Evolutionary conservation across 2,329 filamentous ascomycete genomes (phyloP).

Genomic region (Scolecobasidium constrictum): DNA sequence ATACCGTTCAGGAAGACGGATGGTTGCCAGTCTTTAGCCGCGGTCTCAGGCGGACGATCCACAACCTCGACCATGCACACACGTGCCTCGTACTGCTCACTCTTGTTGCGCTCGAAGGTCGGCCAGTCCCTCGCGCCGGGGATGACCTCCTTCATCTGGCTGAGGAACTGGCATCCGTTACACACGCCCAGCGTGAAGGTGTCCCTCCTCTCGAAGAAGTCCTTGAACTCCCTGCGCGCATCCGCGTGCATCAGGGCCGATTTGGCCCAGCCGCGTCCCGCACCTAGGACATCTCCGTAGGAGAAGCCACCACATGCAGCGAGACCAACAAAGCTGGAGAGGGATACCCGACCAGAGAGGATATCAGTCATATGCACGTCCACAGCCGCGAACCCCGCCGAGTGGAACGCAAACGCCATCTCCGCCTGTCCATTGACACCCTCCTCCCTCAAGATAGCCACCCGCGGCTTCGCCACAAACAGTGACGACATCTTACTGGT

Average conservation of each 20-base stretch:
- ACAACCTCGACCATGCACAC: constrained; percentile 75
- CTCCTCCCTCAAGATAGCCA: constrained; percentile 90
- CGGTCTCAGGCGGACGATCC: constrained; percentile 39
- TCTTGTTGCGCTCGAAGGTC: constrained; percentile 72
- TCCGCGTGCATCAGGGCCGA: constrained; percentile 75
- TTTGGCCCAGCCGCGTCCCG: constrained; percentile 95
- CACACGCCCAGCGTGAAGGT: constrained; percentile 92
- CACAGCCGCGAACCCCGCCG: constrained; percentile 80
- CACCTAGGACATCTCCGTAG: constrained; percentile 83
- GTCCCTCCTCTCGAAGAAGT: constrained; percentile 78
- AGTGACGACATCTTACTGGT: constrained; percentile 49
- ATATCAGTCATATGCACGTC: constrained; percentile 96
- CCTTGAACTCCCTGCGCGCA: constrained; percentile 65
- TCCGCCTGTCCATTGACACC: constrained; percentile 95
- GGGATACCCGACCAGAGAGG: constrained; percentile 66
- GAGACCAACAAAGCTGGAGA: constrained; percentile 74
- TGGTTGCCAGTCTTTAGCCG: constrained; percentile 31
- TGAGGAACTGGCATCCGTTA: constrained; percentile 95
- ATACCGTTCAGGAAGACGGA: constrained; percentile 90
- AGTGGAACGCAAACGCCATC: constrained; percentile 92
- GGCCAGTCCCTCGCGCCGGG: constrained; percentile 78
- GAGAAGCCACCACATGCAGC: constrained; percentile 97
- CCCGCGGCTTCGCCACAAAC: constrained; percentile 57
- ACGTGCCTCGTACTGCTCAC: constrained; percentile 82
- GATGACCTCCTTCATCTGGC: constrained; percentile 70